Evolutionary conservation across 179 eudicot species (phyloP), one percentile per base, ranked within the genome.

Genomic region (Carnegiea gigantea): DNA sequence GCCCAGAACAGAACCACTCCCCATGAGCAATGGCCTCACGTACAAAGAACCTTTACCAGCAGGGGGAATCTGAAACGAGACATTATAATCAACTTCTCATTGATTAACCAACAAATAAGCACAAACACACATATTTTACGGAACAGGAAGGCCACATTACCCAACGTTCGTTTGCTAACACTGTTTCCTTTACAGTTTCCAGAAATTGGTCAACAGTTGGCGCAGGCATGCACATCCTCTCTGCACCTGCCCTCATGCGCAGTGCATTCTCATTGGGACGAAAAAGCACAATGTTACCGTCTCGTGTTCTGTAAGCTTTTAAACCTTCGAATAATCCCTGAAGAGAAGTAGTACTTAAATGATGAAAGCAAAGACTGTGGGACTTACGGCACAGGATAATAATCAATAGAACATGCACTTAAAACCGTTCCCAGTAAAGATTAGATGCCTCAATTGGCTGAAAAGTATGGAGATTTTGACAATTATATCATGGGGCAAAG

Each of bases 211-310:
- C 97, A 77, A 92, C 94, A 73, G 93, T 89, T 62, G 99, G 99
- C 49, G 98, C 91, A 84, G 93, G 92, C 99, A 96, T 96, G 91
- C 99, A 96, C 95, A 96, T 94, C 78, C 99, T 91, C 82, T 94
- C 99, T n/a, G 99, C 97, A 68, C 99, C 99, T 71, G 71, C 81
- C 84, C 89, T 91, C 89, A 96, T 80, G 59, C 99, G 89, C 80
- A 85, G 33, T 48, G 97, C 98, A 86, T 96, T 94, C 90, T 96
- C 97, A 78, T 89, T 91, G 2, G 99, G 99, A 75, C 98, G 98
- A 82, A 96, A 96, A 74, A 96, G 89, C 70, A 96, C 86, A 77
- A 96, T 89, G 65, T 86, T 90, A 64, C 93, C 97, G 78, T 94
- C 95, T 78, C 92, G 84, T 76, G 89, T 96, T 79, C 95, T 84